Base-by-base conservation (phyloP, 1,284 basidiomycete genomes). In the Leccinum pachyderme region DNA sequence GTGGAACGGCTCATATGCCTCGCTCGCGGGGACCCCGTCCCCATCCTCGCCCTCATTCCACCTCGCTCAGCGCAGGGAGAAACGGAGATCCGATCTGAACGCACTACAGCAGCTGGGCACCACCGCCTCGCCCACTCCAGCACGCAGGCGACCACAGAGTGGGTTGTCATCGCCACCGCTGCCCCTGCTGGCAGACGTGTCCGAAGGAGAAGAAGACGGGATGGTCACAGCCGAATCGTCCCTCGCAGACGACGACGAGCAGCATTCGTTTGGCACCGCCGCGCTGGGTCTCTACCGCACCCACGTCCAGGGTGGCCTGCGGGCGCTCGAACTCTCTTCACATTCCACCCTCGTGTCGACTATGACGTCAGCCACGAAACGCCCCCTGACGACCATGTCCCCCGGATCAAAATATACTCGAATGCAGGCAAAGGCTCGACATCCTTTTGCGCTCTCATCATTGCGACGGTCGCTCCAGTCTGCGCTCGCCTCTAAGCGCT, bases 1-100 rank as follows among this genome's bases (percentile, higher is more conserved):
- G 0, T 91, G 89, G 89, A 88, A 81, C 57, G 86, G 87, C 28
- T 78, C 82, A 2, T 83, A 86, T 57, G 67, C 76, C 6, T 76
- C 77, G 11, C 70, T 67, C 4, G 71, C 76, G 4, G 76, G 77
- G 11, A 77, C 77, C 57, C 77, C 81, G 5, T 74, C 70, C 0
- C 70, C 71, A 32, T 24, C 39, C 7, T 41, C 43, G 24, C n/a
- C 41, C 24, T 43, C 43, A 8, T 58, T 57, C 35, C 74, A 75
- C 29, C 61, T 78, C 24, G 61, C 76, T 37, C 76, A 70, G 54
- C 74, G 76, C 50, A 67, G 77, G 56, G 76, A 81, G 53, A 83
- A 80, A 57, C 77, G 81, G 9, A 74, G 79, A 32, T 82, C 81
- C 0, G 81, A 86, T 67, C 62, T 87, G 32, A 74, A 76, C 2